A percentile compares a stretch with the other conserved stretches of the same genome.
These are phyloP conservation scores for Nicotiana paniculata DNA, from an alignment of 257 asterid genomes.

Conservation along the genomic window DNA sequence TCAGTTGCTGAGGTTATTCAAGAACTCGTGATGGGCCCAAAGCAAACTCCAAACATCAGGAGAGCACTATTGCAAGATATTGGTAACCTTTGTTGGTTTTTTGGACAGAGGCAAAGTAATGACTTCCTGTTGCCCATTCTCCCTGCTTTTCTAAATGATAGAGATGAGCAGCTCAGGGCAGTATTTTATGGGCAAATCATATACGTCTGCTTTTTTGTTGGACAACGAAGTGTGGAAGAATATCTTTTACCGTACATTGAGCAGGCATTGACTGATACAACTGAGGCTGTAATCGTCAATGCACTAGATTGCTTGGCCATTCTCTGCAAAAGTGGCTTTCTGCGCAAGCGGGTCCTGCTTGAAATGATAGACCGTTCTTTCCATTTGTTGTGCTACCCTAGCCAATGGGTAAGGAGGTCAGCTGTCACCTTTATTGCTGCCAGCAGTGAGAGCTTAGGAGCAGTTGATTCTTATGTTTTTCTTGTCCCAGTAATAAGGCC, in stretches of 20 bases:
- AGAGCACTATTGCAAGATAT: conserved; percentile 98
- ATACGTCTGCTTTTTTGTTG: conserved; percentile 89
- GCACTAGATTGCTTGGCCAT: conserved; percentile 90
- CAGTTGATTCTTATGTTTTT: conserved; percentile 95
- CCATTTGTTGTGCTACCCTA: conserved; percentile 85
- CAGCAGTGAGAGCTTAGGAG: conserved; percentile 89
- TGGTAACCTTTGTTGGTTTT: conserved; percentile 97
- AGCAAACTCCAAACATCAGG: conserved; percentile 97
- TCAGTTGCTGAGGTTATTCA: conserved; percentile 96
- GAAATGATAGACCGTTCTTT: conserved; percentile 92
- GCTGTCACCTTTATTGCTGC: conserved; percentile 77
- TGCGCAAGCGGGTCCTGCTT: conserved; percentile 79
- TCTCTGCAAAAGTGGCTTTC: conserved; percentile 81
- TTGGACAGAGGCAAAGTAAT: conserved; percentile 98
- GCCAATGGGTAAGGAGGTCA: conserved; percentile 90
- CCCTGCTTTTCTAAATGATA: conserved; percentile 96
- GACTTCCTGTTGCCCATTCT: conserved; percentile 93
- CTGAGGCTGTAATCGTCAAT: conserved; percentile 86
- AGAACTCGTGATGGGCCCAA: conserved; percentile 99
- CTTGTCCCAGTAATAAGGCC: conserved; percentile 88
- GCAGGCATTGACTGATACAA: conserved; percentile 82
- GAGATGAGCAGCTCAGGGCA: conserved; percentile 96
- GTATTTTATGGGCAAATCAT: conserved; percentile 90
- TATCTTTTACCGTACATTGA: conserved; percentile 95
- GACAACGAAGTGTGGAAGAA: conserved; percentile 97